phyloP scores from a whole-genome alignment of 1,284 basidiomycete species.

The Ustilago lituana region DNA sequence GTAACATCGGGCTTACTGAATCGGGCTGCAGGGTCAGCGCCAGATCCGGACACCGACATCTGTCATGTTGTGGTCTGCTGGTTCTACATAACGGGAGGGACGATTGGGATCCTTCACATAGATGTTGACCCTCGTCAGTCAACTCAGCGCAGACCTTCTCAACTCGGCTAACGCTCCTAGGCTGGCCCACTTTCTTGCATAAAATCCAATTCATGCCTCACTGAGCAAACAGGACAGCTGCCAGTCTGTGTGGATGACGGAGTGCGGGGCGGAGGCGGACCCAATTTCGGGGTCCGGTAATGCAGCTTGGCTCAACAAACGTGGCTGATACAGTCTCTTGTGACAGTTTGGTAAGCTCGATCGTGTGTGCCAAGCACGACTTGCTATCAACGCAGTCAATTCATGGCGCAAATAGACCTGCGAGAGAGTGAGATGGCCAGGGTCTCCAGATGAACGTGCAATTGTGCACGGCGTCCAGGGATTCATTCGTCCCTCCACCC shows the following conservation, averaged over 20 bases:
- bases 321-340: background rate
- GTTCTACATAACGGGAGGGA: slow-evolving; percentile 7
- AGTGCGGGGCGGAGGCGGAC: slow-evolving; percentile 8
- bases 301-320: background rate
- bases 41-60: slow-evolving; percentile 21
- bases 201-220: background rate
- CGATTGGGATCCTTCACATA: background rate
- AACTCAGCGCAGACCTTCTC: too few relatives aligned
- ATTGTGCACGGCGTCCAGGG: background rate
- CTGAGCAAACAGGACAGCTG: background rate
- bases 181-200: background rate
- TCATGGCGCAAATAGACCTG: too few relatives aligned
- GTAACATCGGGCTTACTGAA: background rate
- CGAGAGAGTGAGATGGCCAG: too few relatives aligned
- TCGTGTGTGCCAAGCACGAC: background rate
- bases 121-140: background rate
- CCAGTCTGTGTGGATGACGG: slow-evolving; percentile 1
- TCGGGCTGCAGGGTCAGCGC: slow-evolving; percentile 14
- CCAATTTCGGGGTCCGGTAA: background rate
- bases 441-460: slow-evolving; percentile 1
- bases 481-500: too few relatives aligned
- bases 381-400: background rate
- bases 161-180: slow-evolving; percentile 1
- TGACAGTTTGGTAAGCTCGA: background rate
- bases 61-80: slow-evolving; percentile 16